Evolutionary conservation across 2,329 filamentous ascomycete genomes (phyloP).

Genomic region (Ophiostoma novo-ulmi): DNA sequence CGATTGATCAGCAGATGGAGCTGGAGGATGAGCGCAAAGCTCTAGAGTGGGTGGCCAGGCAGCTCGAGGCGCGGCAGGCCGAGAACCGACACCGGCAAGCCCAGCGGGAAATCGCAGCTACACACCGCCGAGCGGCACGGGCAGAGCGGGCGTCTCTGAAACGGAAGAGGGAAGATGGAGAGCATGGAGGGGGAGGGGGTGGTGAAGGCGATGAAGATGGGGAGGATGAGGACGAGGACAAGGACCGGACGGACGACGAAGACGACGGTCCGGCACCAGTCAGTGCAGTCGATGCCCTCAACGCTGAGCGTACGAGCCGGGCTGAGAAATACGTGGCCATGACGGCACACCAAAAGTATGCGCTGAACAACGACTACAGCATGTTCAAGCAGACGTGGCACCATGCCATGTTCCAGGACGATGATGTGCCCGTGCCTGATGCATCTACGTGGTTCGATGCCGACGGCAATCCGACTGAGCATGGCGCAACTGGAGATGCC

Average conservation of each 20-base stretch:
- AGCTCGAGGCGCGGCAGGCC: constrained; percentile 30
- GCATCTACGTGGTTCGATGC: constrained; percentile 48
- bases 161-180: constrained; percentile 19
- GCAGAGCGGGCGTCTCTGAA: constrained; percentile 25
- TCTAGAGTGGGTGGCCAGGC: constrained; percentile 35
- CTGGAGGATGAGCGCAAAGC: constrained; percentile 46
- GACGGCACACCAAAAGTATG: constrained; percentile 46
- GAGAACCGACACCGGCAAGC: constrained; percentile 23
- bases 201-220: constrained; percentile 14
- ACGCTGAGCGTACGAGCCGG: constrained; percentile 37
- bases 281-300: constrained; percentile 36
- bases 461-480: constrained; percentile 29
- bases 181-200: neutral
- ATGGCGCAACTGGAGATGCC: constrained; percentile 37
- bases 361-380: constrained; percentile 53
- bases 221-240: constrained; percentile 31
- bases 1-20: constrained; percentile 47
- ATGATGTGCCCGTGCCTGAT: constrained; percentile 49
- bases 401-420: constrained; percentile 46
- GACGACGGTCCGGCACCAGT: constrained; percentile 26
- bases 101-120: constrained; percentile 9
- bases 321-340: constrained; percentile 41
- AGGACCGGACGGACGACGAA: constrained; percentile 29
- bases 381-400: constrained; percentile 57
- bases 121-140: constrained; percentile 19